A percentile compares a stretch with the other conserved stretches of the same genome.
These are phyloP conservation scores for Rhododendron ovatum DNA, from an alignment of 148 eudicot species.

Conservation along the genomic window DNA sequence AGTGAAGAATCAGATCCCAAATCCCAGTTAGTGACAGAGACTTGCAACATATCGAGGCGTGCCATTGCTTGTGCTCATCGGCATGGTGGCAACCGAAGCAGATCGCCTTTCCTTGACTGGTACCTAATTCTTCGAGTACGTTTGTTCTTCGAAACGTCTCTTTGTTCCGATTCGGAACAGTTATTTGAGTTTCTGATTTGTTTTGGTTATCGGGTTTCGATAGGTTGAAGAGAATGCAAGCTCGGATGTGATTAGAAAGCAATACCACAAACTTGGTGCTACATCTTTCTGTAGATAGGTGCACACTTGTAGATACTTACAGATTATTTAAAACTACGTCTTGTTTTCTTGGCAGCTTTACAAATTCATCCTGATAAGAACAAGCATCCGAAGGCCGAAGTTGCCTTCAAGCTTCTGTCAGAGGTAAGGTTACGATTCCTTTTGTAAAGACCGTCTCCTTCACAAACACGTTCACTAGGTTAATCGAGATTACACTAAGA, in stretches of 20 bases:
- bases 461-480: background rate
- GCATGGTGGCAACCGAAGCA: background rate
- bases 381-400: conserved; percentile 75
- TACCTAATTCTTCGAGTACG: conserved; percentile 59
- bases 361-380: conserved; percentile 85
- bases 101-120: conserved; percentile 55
- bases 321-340: background rate
- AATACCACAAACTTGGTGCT: conserved; percentile 69
- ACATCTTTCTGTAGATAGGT: background rate
- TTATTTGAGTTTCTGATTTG: background rate
- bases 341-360: conserved; percentile 43
- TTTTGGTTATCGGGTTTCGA: background rate
- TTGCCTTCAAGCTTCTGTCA: conserved; percentile 75
- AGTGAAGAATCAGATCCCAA: conserved; percentile 32
- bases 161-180: background rate
- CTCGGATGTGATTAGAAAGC: conserved; percentile 43
- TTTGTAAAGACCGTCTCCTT: background rate
- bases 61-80: conserved; percentile 13
- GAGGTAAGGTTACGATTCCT: conserved; percentile 36
- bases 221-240: conserved; percentile 70
- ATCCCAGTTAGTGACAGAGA: conserved; percentile 45
- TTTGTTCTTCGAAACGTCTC: background rate
- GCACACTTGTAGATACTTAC: background rate
- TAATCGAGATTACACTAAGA: no score
- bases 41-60: conserved; percentile 29